Conservation (phyloP, 176 grass and related monocot genomes). For the Dactylis glomerata region DNA sequence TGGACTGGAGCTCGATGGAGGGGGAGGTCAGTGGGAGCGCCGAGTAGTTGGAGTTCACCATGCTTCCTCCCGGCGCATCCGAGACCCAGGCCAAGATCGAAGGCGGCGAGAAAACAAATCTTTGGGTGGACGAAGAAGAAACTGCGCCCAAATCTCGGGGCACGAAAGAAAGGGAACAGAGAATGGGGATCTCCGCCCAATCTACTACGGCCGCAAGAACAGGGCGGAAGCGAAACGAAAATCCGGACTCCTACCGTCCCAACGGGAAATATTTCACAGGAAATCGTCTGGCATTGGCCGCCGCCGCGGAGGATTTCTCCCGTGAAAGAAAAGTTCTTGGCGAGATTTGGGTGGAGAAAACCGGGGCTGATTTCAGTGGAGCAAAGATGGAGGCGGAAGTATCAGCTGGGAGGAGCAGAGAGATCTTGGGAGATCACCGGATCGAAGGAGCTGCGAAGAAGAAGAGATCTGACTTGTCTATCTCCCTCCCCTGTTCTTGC, state of each 20-base stretch:
- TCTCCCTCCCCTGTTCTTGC: constrained; percentile 23
- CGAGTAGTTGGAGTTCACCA: constrained; percentile 72
- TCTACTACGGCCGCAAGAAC: background rate
- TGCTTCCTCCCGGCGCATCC: constrained; percentile 18
- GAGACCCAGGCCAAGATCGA: constrained; percentile 1
- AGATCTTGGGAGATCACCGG: background rate
- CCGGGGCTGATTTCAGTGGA: background rate
- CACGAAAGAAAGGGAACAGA: background rate
- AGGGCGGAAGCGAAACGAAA: too few relatives aligned
- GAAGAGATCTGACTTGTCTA: constrained; percentile 27
- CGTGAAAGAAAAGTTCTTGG: background rate
- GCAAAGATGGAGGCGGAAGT: background rate
- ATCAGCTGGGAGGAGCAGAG: background rate
- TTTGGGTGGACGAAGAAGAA: background rate
- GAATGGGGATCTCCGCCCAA: background rate
- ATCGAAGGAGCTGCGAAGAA: background rate
- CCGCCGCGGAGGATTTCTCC: background rate
- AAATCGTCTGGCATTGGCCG: background rate
- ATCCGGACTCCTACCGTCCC: background rate
- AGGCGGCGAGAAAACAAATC: background rate
- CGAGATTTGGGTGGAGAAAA: background rate
- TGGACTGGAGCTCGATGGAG: constrained; percentile 73
- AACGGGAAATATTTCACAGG: background rate
- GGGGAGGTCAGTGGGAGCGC: constrained; percentile 45
- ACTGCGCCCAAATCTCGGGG: background rate